Evolutionary conservation across 345 rosid species (phyloP), one percentile per base, ranked within the genome.

Genomic region (Melaleuca alternifolia): DNA sequence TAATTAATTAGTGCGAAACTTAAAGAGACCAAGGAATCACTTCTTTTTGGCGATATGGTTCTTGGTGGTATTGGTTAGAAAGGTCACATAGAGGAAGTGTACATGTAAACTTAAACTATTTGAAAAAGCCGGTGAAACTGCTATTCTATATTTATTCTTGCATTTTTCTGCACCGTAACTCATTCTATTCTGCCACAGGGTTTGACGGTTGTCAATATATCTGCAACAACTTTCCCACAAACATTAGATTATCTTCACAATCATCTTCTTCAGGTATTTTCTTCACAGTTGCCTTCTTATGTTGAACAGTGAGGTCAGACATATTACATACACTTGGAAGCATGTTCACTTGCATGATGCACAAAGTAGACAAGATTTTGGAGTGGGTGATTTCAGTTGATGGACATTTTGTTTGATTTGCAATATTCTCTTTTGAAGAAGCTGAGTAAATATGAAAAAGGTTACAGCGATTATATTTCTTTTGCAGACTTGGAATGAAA

Each of bases 191-290:
- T 86, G 84, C 83, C 88, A 50, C 91, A 93, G 97, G 98, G 98
- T 86, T 91, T 94, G 86, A 91, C 92, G 5, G 96, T 94, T 71
- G 97, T 92, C 84, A 94, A 93, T 87, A 89, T 96, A 93, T 93
- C 99, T 3, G 98, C 98, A 57, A 96, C 96, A 77, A 94, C 98
- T 57, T 95, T 96, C 91, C 96, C 99, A 2, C 98, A 95, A 89
- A 95, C 98, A 37, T 87, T 96, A 84, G 99, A 96, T 89, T 91
- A 93, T 91, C 93, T 96, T 90, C 99, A 96, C 57, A 92, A 93
- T 86, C 90, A 95, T 93, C 96, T 96, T 91, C 98, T 97, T 89
- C 98, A 97, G 98, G 99, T 97, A 81, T 48, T 54, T 75, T 62
- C 83, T 50, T 62, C 15, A 1, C 28, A 30, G 20, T 37, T n/a